Percentiles rank a stretch among this genome's conserved stretches.
phyloP scores from a whole-genome alignment of 2,329 filamentous ascomycete species.

The Westerdykella sp. region DNA sequence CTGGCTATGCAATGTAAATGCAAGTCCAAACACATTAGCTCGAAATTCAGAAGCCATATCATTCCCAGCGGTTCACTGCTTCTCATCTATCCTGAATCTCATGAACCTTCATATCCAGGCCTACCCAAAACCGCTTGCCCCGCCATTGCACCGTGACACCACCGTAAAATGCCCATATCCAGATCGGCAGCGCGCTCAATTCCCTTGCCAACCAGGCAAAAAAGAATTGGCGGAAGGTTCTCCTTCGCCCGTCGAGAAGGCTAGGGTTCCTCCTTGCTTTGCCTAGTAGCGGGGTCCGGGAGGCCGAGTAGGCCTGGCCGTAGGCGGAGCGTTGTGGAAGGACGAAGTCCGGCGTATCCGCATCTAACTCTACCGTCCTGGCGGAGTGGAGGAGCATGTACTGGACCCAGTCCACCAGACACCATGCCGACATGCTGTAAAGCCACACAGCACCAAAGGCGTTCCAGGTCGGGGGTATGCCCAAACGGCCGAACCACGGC shows the following conservation, averaged over 20 bases:
- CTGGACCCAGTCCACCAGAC: slow-evolving; percentile 64
- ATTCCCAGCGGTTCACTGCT: too few species aligned
- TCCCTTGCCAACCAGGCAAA: slow-evolving; percentile 81
- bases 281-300: slow-evolving; percentile 18
- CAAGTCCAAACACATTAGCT: too few species aligned
- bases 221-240: slow-evolving; percentile 66
- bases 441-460: slow-evolving; percentile 63
- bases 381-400: slow-evolving; percentile 71
- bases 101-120: slow-evolving; percentile 75
- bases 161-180: slow-evolving; percentile 83
- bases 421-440: slow-evolving; percentile 62
- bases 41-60: too few species aligned
- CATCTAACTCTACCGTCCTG: slow-evolving; percentile 62
- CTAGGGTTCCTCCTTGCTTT: slow-evolving; percentile 6
- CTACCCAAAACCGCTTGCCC: slow-evolving; percentile 73
- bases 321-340: slow-evolving; percentile 35
- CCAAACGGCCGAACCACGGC: slow-evolving; percentile 53
- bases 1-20: too few species aligned
- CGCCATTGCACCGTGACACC: slow-evolving; percentile 85
- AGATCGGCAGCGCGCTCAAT: slow-evolving; percentile 75
- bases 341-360: slow-evolving; percentile 69
- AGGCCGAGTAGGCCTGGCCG: slow-evolving; percentile 28
- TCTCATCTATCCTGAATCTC: slow-evolving; percentile 37
- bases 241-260: slow-evolving; percentile 36
- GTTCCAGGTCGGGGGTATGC: slow-evolving; percentile 60